Evolutionary conservation across 2,329 filamentous ascomycete genomes (phyloP).

Genomic region (Parasarocladium wereldwijsianum): DNA sequence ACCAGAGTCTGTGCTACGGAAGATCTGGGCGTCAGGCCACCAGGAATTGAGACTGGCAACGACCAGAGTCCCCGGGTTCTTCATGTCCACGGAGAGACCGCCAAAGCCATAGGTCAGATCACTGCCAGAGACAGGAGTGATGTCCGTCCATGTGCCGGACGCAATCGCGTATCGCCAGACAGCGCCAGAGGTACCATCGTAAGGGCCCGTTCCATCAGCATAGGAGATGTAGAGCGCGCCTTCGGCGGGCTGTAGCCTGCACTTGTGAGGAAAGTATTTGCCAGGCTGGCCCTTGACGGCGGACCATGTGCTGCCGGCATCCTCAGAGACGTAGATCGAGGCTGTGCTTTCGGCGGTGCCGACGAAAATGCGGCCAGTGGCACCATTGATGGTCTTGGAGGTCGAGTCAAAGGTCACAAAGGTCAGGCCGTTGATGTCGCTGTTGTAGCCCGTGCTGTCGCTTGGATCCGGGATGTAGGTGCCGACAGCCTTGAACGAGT

Average conservation of each 20-base stretch:
- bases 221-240: conserved; percentile 41
- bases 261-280: conserved; percentile 38
- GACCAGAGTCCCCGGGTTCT: conserved; percentile 39
- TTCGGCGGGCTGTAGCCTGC: conserved; percentile 32
- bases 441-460: conserved; percentile 28
- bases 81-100: conserved; percentile 36
- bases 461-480: conserved; percentile 29
- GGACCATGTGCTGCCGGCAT: conserved; percentile 37
- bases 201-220: conserved; percentile 38
- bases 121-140: conserved; percentile 34
- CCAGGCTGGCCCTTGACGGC: conserved; percentile 33
- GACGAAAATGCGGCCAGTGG: conserved; percentile 41
- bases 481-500: conserved; percentile 34
- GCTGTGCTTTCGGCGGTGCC: conserved; percentile 38
- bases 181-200: conserved; percentile 37
- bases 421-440: conserved; percentile 29
- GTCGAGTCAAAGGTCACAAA: conserved; percentile 42
- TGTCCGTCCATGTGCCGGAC: conserved; percentile 34
- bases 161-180: conserved; percentile 40
- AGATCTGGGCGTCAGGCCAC: conserved; percentile 44
- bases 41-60: conserved; percentile 42
- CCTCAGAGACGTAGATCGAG: conserved; percentile 37
- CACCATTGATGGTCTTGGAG: conserved; percentile 25
- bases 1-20: conserved; percentile 38
- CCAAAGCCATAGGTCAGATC: conserved; percentile 40